A percentile compares a stretch with the other conserved stretches of the same genome.
phyloP scores from a whole-genome alignment of 176 grass and related monocot genomes.

The Zoysia pacifica region DNA sequence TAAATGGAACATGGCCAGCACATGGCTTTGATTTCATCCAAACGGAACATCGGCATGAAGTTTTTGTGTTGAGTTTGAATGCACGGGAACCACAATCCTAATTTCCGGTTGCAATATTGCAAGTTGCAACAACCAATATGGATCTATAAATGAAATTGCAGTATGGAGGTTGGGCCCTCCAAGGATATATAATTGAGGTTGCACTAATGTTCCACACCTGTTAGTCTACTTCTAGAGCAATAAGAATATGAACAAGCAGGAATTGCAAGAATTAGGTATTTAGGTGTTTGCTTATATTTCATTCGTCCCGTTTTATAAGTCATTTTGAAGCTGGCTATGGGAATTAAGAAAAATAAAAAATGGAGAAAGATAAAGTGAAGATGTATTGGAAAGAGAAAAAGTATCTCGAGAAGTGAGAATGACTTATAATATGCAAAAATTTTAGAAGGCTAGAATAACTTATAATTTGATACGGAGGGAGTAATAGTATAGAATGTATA shows the following conservation, averaged over 20 bases:
- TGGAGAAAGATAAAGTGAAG: too few relatives aligned
- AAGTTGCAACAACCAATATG: not conserved
- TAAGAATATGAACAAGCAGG: not conserved
- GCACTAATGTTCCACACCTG: slow-evolving; percentile 25
- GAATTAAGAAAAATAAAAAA: too few relatives aligned
- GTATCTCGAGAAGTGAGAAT: too few relatives aligned
- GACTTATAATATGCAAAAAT: too few relatives aligned
- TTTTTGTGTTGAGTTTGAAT: slow-evolving; percentile 29
- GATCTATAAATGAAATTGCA: not conserved
- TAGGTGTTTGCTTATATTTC: not conserved
- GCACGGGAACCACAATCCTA: not conserved
- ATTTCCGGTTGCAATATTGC: slow-evolving; percentile 29
- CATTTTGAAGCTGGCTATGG: too few relatives aligned
- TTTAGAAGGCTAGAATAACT: too few relatives aligned
- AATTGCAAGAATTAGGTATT: slow-evolving; percentile 9
- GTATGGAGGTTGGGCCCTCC: slow-evolving; percentile 34
- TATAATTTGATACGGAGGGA: too few relatives aligned
- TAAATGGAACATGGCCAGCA: slow-evolving; percentile 21
- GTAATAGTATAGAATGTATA: too few relatives aligned
- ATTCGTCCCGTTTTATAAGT: too few relatives aligned
- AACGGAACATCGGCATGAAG: slow-evolving; percentile 19
- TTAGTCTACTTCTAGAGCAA: slow-evolving; percentile 36
- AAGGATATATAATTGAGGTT: slow-evolving; percentile 2
- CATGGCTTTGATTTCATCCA: slow-evolving; percentile 29
- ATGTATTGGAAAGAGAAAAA: too few relatives aligned